A percentile compares a stretch with the other conserved stretches of the same genome.
Evolutionary conservation across 2,329 filamentous ascomycete genomes (phyloP).

Genomic region (Paecilomyces dactylethromorphus): DNA sequence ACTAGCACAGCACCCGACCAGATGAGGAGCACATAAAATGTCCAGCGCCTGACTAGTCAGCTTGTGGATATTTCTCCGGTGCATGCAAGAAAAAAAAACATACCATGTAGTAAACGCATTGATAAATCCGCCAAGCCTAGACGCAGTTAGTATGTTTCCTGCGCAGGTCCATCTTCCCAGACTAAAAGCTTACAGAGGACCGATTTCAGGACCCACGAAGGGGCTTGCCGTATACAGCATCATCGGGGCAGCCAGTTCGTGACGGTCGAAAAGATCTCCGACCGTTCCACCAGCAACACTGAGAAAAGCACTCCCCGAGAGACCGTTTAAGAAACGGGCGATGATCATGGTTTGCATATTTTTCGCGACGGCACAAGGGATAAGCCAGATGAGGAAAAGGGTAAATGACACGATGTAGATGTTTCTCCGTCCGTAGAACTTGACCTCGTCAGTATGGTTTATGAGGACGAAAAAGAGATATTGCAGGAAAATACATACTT

Average conservation of each 20-base stretch:
- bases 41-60: slow-evolving; percentile 55
- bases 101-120: slow-evolving; percentile 65
- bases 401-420: slow-evolving; percentile 72
- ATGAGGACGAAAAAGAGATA: not conserved
- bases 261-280: slow-evolving; percentile 65
- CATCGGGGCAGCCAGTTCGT: slow-evolving; percentile 74
- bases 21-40: slow-evolving; percentile 77
- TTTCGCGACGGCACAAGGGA: slow-evolving; percentile 72
- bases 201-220: slow-evolving; percentile 54
- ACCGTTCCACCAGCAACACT: slow-evolving; percentile 78
- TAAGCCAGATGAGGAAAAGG: slow-evolving; percentile 71
- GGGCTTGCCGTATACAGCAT: slow-evolving; percentile 64
- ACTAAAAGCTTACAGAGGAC: slow-evolving; percentile 38
- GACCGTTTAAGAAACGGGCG: slow-evolving; percentile 60
- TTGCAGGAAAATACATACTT: slow-evolving; percentile 28
- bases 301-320: slow-evolving; percentile 47
- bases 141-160: slow-evolving; percentile 4
- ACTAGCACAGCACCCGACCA: slow-evolving; percentile 64
- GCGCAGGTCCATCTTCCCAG: not conserved
- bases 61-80: not conserved
- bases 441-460: slow-evolving; percentile 6
- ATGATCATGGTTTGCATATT: slow-evolving; percentile 79
- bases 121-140: slow-evolving; percentile 65
- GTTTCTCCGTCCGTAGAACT: slow-evolving; percentile 75
- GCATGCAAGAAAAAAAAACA: slow-evolving; percentile 6